A percentile compares a stretch with the other conserved stretches of the same genome.
Evolutionary conservation across 768 basidiomycete species (phyloP).

Genomic region (Guyanaporus albipodus): DNA sequence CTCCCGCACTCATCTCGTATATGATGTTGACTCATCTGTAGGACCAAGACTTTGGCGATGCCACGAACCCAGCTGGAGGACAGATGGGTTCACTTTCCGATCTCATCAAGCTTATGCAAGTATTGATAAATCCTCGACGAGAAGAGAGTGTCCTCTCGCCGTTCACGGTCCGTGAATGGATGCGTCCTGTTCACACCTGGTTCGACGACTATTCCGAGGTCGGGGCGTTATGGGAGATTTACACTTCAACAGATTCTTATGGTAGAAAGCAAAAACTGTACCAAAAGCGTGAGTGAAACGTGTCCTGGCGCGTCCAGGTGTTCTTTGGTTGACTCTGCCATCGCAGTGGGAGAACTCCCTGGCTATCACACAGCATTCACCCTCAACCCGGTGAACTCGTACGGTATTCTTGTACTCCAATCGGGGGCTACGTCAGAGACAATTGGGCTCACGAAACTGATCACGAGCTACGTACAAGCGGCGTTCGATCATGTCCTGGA

Average conservation of each 20-base stretch:
- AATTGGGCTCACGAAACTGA: slow-evolving; percentile 30
- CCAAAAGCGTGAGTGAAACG: slow-evolving; percentile 1
- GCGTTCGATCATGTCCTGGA: slow-evolving; percentile 34
- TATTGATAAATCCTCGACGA: slow-evolving; percentile 40
- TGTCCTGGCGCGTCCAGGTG: neutral
- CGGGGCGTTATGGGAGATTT: slow-evolving; percentile 44
- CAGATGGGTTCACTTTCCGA: slow-evolving; percentile 51
- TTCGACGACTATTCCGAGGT: slow-evolving; percentile 35
- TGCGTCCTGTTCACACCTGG: slow-evolving; percentile 39
- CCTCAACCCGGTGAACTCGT: slow-evolving; percentile 37
- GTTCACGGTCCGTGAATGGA: slow-evolving; percentile 39
- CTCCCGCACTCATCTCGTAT: neutral
- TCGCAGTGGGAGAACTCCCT: slow-evolving; percentile 36
- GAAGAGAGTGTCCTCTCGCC: slow-evolving; percentile 34
- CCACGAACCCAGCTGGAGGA: slow-evolving; percentile 43
- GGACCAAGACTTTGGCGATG: slow-evolving; percentile 39
- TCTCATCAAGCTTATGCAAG: slow-evolving; percentile 40
- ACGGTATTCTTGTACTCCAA: slow-evolving; percentile 40
- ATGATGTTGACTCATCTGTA: slow-evolving; percentile 10
- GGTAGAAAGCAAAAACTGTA: slow-evolving; percentile 35
- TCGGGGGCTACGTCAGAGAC: slow-evolving; percentile 36
- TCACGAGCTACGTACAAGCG: slow-evolving; percentile 32
- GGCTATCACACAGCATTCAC: slow-evolving; percentile 41
- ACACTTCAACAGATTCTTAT: slow-evolving; percentile 27
- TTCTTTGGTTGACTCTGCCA: slow-evolving; percentile 1